phyloP scores from a whole-genome alignment of 805 yeast genomes.

The Cyberlindnera suaveolens region DNA sequence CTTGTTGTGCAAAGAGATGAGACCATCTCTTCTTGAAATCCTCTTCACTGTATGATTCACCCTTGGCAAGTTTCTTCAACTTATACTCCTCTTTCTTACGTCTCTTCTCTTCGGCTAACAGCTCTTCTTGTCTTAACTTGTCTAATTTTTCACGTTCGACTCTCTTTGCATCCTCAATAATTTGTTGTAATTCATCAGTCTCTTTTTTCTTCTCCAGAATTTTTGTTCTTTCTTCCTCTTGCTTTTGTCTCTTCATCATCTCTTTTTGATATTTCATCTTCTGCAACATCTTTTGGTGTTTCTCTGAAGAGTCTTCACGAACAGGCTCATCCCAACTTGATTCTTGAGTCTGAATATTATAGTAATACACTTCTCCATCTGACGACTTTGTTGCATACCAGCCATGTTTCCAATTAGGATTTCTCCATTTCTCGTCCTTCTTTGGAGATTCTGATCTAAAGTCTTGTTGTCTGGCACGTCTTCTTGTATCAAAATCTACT shows the following conservation, averaged over 20 bases:
- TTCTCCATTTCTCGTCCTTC: conserved; percentile 2
- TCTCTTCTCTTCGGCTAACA: conserved; percentile 4
- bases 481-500: conserved; percentile 13
- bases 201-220: conserved; percentile 19
- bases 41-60: conserved; percentile 10
- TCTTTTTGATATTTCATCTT: conserved; percentile 19
- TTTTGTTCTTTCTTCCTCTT: conserved; percentile 22
- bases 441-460: background rate
- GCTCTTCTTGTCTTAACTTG: conserved; percentile 15
- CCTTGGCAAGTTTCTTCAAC: conserved; percentile 17
- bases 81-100: conserved; percentile 31
- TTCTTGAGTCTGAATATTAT: conserved; percentile 33
- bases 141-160: conserved; percentile 24
- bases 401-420: conserved; percentile 29
- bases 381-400: conserved; percentile 58
- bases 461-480: conserved; percentile 10
- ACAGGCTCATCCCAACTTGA: conserved; percentile 60
- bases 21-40: conserved; percentile 30
- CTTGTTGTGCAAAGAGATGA: conserved; percentile 55
- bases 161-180: conserved; percentile 34
- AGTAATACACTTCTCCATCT: conserved; percentile 41
- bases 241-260: conserved; percentile 19
- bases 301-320: conserved; percentile 1
- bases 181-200: conserved; percentile 26
- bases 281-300: conserved; percentile 23